Conservation (phyloP, 2,329 filamentous ascomycete species). For the Microdochium bolleyi region DNA sequence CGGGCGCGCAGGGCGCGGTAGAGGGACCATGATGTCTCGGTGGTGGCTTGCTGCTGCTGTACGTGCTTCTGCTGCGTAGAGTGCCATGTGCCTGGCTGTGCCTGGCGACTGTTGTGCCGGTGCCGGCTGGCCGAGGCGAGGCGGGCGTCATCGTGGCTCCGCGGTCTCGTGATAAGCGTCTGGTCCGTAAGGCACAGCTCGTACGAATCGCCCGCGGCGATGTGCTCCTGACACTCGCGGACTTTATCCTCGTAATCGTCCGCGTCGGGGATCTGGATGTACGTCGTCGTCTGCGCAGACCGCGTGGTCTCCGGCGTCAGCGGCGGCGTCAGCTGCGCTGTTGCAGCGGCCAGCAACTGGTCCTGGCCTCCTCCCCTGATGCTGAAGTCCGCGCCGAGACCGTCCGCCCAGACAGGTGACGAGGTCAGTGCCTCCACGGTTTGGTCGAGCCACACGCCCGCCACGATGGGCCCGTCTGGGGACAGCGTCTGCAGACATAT, state of each 20-base stretch:
- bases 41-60: conserved; percentile 1
- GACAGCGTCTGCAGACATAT: conserved; percentile 62
- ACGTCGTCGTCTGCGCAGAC: conserved; percentile 4
- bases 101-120: not conserved
- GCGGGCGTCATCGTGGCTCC: conserved; percentile 9
- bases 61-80: conserved; percentile 4
- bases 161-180: conserved; percentile 49
- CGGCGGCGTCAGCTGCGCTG: conserved; percentile 20
- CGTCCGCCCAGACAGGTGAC: conserved; percentile 24
- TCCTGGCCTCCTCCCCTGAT: too few species aligned
- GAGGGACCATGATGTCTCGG: conserved; percentile 53
- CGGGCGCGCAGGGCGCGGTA: conserved; percentile 61
- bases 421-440: conserved; percentile 20
- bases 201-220: conserved; percentile 74
- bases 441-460: conserved; percentile 34
- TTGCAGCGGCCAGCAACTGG: too few species aligned
- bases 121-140: not conserved
- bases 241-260: conserved; percentile 59
- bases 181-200: conserved; percentile 78
- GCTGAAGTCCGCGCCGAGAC: conserved; percentile 10
- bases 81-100: conserved; percentile 10
- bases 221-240: conserved; percentile 59
- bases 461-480: conserved; percentile 15
- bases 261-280: conserved; percentile 31
- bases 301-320: conserved; percentile 13